These are phyloP conservation scores for Lachancea quebecensis DNA, from an alignment of 805 yeast species.

Conservation along the genomic window DNA sequence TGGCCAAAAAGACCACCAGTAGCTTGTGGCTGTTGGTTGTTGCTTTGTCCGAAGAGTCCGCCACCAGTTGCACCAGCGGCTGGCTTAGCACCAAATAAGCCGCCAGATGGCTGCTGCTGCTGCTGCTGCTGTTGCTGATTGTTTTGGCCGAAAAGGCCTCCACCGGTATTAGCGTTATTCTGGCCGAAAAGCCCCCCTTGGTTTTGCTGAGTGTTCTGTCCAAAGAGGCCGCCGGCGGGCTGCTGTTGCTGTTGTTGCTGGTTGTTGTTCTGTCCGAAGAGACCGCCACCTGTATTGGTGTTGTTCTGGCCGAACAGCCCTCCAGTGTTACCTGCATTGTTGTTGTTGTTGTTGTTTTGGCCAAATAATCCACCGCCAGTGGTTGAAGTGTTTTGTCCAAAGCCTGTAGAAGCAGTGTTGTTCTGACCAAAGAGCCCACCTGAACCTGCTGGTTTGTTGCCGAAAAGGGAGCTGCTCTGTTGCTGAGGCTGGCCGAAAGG, in stretches of 20 bases:
- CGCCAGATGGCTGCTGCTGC: conserved; percentile 14
- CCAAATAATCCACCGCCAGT: conserved; percentile 30
- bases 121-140: conserved; percentile 27
- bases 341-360: conserved; percentile 11
- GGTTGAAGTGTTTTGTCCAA: conserved; percentile 32
- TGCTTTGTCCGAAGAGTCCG: conserved; percentile 36
- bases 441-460: conserved; percentile 21
- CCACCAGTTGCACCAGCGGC: conserved; percentile 21
- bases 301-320: conserved; percentile 34
- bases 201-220: conserved; percentile 25
- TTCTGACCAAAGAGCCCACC: conserved; percentile 40
- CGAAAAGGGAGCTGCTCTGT: conserved; percentile 16
- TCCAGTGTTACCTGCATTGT: conserved; percentile 23
- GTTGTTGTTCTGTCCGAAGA: conserved; percentile 29
- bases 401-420: conserved; percentile 24
- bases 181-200: conserved; percentile 12
- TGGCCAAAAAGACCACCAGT: conserved; percentile 39
- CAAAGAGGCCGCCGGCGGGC: conserved; percentile 33
- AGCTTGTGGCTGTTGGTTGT: conserved; percentile 11
- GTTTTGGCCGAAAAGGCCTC: conserved; percentile 18
- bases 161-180: conserved; percentile 17
- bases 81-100: conserved; percentile 38
- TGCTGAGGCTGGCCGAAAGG: conserved; percentile 20
- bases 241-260: conserved; percentile 25
- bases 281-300: conserved; percentile 30